Base-by-base conservation (phyloP, 768 basidiomycete species). In the Artomyces pyxidatus region DNA sequence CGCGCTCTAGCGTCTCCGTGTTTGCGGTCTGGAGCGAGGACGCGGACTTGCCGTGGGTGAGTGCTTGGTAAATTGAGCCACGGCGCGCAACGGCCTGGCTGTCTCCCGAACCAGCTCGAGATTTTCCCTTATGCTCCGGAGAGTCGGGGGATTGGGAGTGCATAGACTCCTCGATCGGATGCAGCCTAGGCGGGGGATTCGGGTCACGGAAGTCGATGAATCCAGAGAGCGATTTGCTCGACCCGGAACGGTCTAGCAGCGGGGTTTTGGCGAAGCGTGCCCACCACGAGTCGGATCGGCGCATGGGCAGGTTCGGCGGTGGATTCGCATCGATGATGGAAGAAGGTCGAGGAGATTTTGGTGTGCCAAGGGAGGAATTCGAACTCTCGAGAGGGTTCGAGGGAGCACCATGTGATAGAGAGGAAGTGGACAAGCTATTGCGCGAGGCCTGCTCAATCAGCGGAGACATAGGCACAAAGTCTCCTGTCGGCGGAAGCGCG, bases 261-360 rank as follows among this genome's bases (percentile, higher is more conserved):
- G 78, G 75, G 16, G 80, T 76, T 47, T 76, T 77, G 12, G 85
- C 71, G 58, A 93, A 81, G 3, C 85, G 80, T 8, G 73, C 65
- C 83, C 88, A 93, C 85, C 88, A 89, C 10, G 74, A 80, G 60
- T 87, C 79, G 37, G 78, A 82, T 6, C 87, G 73, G 38, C 77
- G 76, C 40, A 88, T 71, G 1, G 76, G 71, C 37, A 71, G 70
- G 21, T 64, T 68, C 28, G 68, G 68, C 3, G 69, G 65, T 14
- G 71, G 52, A 54, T 65, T 52, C 37, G 72, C 65, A 58, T 70
- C 69, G 41, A 76, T 62, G 53, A 75, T 66, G 12, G 74, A 74
- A 1, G 73, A 71, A 14, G 69, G 62, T 37, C 61, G 66, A 19
- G 61, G 63, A 17, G 66, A 60, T 11, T 9, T 53, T 52, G 16